Conservation (phyloP, 2,329 filamentous ascomycete genomes). For the Trichoderma sp. region DNA sequence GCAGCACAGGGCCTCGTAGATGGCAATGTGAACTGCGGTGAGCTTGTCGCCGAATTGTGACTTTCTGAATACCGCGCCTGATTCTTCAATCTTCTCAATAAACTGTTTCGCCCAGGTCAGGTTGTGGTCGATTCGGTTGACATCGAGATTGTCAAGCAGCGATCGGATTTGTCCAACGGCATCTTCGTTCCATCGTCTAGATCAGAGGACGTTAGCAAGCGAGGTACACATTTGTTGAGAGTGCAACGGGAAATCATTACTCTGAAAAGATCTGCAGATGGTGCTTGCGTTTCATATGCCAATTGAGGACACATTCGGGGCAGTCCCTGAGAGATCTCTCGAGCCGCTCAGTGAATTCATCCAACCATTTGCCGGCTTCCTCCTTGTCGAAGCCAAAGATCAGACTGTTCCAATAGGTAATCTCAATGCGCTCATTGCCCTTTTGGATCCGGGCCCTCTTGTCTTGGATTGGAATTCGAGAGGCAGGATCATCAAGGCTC, state of each 20-base stretch:
- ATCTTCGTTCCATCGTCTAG: conserved; percentile 51
- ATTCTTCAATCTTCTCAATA: conserved; percentile 54
- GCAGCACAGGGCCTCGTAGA: conserved; percentile 88
- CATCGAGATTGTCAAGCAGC: conserved; percentile 61
- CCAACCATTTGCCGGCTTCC: conserved; percentile 59
- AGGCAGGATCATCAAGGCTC: conserved; percentile 49
- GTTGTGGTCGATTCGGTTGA: conserved; percentile 61
- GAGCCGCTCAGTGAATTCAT: conserved; percentile 59
- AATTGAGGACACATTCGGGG: conserved; percentile 71
- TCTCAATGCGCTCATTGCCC: conserved; percentile 57
- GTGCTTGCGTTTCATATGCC: conserved; percentile 68
- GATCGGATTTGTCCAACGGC: conserved; percentile 54
- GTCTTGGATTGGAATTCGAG: conserved; percentile 51
- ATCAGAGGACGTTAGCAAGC: conserved; percentile 28
- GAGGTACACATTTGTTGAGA: too few species aligned
- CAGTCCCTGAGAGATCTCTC: conserved; percentile 63
- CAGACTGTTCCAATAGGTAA: conserved; percentile 67
- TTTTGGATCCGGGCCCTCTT: conserved; percentile 58
- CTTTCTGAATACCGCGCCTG: conserved; percentile 50
- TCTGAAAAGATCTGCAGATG: conserved; percentile 65
- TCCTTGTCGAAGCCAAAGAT: conserved; percentile 68
- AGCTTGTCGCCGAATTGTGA: conserved; percentile 50
- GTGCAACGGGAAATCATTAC: conserved; percentile 39
- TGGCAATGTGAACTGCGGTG: conserved; percentile 68
- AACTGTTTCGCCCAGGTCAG: conserved; percentile 58